phyloP scores from a whole-genome alignment of 805 yeast genomes.

The Cyberlindnera mississippiensis region DNA sequence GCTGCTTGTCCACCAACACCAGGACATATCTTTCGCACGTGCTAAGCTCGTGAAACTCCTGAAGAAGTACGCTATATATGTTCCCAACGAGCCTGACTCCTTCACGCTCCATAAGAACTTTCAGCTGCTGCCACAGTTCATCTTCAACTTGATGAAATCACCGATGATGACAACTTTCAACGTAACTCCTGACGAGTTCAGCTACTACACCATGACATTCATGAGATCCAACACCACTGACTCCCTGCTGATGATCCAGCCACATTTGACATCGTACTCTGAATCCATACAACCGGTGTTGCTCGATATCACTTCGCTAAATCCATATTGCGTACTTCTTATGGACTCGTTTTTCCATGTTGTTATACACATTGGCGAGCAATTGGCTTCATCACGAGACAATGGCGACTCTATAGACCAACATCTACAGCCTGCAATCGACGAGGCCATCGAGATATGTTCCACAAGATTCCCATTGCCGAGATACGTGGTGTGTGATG shows the following conservation, averaged over 20 bases:
- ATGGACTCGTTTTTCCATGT: slow-evolving; percentile 95
- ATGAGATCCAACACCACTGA: slow-evolving; percentile 82
- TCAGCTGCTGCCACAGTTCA: slow-evolving; percentile 85
- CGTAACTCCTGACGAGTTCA: slow-evolving; percentile 96
- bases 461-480: slow-evolving; percentile 94
- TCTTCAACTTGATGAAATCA: slow-evolving; percentile 88
- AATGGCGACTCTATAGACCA: slow-evolving; percentile 77
- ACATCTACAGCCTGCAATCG: slow-evolving; percentile 76
- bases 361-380: slow-evolving; percentile 86
- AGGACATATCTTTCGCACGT: slow-evolving; percentile 84
- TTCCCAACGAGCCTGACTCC: slow-evolving; percentile 74
- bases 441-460: slow-evolving; percentile 83
- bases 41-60: slow-evolving; percentile 79
- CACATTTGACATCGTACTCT: slow-evolving; percentile 75
- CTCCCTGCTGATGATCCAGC: slow-evolving; percentile 95
- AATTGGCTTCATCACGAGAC: slow-evolving; percentile 91
- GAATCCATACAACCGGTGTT: slow-evolving; percentile 70
- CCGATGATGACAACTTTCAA: slow-evolving; percentile 92
- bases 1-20: slow-evolving; percentile 83
- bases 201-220: slow-evolving; percentile 85
- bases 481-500: slow-evolving; percentile 90
- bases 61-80: slow-evolving; percentile 85
- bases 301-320: slow-evolving; percentile 84
- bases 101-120: slow-evolving; percentile 79
- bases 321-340: slow-evolving; percentile 76